Evolutionary conservation across 305 asterid species (phyloP), one percentile per base, ranked within the genome.

Genomic region (Fraxinus greggii): DNA sequence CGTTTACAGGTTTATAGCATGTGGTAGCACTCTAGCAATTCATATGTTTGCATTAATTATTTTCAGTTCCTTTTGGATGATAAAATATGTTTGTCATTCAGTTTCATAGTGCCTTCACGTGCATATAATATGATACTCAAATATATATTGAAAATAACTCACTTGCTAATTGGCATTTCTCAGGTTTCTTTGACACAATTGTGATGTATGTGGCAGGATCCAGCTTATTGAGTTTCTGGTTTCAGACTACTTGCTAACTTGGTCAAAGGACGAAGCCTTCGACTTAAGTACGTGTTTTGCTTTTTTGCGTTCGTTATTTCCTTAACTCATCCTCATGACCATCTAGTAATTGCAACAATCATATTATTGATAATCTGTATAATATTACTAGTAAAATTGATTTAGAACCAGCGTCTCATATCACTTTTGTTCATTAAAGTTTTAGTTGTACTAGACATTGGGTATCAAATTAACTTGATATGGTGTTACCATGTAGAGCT

Each of bases 151-250:
- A 61, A 65, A 28, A 35, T 15, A 15, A 33, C 12, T 12, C 12
- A 23, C 7, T 5, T 54, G 4, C 8, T 4, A 31, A 5, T 28
- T 7, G 35, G 59, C 31, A 75, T 35, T 51, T 83, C 70, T 78
- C 15, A 33, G 1, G 26, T 78, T 40, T 19, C 75, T 5, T 82
- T 86, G 76, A 69, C 54, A 45, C 75, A 28, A 36, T 82, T 63
- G 76, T 78, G 10, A 56, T 82, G 84, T 82, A 82, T 78, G 85
- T 88, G 85, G 88, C 98, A 97, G 99, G 99, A 93, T 93, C 84
- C 98, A 95, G 93, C 94, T 97, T 67, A 85, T 92, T 32, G 97
- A 95, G 90, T 93, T 93, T 84, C 88, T 97, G 89, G 90, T 95
- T 84, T 90, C 97, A 15, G 98, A 97, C 87, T 75, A 87, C 90